Evolutionary conservation across 768 basidiomycete species (phyloP).

Genomic region (Amanita polypyramis): DNA sequence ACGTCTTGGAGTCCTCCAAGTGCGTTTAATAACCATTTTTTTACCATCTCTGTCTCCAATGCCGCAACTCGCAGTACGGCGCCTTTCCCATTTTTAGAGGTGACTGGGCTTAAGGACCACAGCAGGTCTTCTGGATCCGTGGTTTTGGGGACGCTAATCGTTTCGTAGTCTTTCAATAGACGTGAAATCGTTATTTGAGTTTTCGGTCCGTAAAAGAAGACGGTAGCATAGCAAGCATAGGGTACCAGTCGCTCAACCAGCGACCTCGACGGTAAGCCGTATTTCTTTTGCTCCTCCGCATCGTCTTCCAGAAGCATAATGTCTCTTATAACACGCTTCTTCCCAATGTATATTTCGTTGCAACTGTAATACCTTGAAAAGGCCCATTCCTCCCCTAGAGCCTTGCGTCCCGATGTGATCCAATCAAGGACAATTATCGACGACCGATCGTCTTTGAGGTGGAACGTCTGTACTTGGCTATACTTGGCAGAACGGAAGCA

Average conservation of each 20-base stretch:
- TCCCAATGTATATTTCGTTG: constrained; percentile 72
- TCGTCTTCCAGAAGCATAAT: constrained; percentile 62
- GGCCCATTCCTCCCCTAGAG: constrained; percentile 81
- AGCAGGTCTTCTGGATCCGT: constrained; percentile 51
- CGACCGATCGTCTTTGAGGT: constrained; percentile 38
- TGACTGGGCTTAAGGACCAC: constrained; percentile 71
- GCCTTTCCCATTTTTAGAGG: constrained; percentile 25
- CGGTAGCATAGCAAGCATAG: constrained; percentile 84
- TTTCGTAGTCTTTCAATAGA: constrained; percentile 38
- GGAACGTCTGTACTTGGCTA: constrained; percentile 74
- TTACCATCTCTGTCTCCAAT: constrained; percentile 65
- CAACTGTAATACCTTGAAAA: constrained; percentile 77
- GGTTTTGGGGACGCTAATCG: constrained; percentile 54
- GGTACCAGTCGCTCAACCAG: constrained; percentile 58
- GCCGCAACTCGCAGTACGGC: constrained; percentile 68
- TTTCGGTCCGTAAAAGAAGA: constrained; percentile 69
- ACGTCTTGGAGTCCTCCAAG: constrained; percentile 40
- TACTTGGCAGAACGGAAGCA: constrained; percentile 84
- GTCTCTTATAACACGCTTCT: constrained; percentile 63
- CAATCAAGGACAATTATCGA: constrained; percentile 80
- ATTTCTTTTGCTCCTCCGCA: constrained; percentile 8
- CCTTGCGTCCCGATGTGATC: constrained; percentile 81
- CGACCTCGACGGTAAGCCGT: constrained; percentile 28
- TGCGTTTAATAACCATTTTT: constrained; percentile 52
- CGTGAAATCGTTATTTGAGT: constrained; percentile 34